A percentile compares a stretch with the other conserved stretches of the same genome.
These are phyloP conservation scores for Acanthochlamys bracteata DNA, from an alignment of 106 monocot genomes.

Conservation along the genomic window DNA sequence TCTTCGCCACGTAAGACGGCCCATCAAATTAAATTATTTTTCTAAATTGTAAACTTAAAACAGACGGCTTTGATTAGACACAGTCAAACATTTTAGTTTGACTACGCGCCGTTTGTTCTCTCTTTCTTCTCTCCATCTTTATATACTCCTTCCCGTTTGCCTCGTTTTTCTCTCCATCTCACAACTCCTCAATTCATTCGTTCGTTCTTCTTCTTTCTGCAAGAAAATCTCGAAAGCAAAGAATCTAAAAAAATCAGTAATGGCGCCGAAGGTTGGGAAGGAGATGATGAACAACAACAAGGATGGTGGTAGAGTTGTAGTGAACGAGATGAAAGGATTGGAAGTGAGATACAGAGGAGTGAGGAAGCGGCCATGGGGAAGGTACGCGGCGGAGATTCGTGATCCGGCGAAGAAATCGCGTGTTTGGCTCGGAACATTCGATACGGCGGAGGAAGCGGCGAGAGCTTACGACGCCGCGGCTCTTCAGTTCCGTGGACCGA, in stretches of 20 bases:
- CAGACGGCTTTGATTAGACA: too few relatives aligned
- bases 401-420: conserved; percentile 1
- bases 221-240: too few relatives aligned
- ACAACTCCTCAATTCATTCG: too few relatives aligned
- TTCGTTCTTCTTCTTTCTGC: too few relatives aligned
- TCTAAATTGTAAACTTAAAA: background rate
- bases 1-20: background rate
- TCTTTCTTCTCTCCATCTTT: too few relatives aligned
- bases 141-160: too few relatives aligned
- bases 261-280: background rate
- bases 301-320: background rate
- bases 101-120: too few relatives aligned
- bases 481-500: background rate
- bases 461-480: background rate
- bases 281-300: background rate
- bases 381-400: conserved; percentile 5
- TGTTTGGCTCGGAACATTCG: background rate
- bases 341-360: background rate
- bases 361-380: conserved; percentile 1
- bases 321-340: background rate
- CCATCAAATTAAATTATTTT: background rate
- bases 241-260: too few relatives aligned
- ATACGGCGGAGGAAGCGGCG: background rate
- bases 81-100: too few relatives aligned
- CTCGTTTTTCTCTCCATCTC: too few relatives aligned